These are phyloP conservation scores for Thozetella sp. DNA, from an alignment of 495 filamentous ascomycete genomes.

Conservation along the genomic window DNA sequence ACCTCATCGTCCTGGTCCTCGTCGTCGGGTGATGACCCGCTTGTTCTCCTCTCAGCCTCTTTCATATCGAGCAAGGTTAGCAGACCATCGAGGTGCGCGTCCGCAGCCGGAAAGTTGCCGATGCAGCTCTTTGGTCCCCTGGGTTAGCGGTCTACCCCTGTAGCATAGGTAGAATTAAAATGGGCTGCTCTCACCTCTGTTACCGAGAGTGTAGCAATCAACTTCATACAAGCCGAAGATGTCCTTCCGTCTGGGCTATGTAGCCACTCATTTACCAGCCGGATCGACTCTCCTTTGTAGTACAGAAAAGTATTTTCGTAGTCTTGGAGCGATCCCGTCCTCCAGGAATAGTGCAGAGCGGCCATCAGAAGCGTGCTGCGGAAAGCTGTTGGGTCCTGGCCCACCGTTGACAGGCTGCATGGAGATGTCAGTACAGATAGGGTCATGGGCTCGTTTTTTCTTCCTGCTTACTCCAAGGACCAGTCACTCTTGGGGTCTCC, in stretches of 20 bases:
- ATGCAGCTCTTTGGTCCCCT: not conserved
- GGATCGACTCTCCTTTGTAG: slow-evolving; percentile 1
- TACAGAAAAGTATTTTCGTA: slow-evolving; percentile 1
- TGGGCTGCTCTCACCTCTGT: slow-evolving; percentile 1
- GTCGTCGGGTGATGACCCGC: not conserved
- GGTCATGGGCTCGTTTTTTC: no score
- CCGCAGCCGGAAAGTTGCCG: not conserved
- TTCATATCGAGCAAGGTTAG: not conserved
- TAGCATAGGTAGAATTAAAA: no score
- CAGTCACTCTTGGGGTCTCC: slow-evolving; percentile 1
- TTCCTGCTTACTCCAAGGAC: not conserved
- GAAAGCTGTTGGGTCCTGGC: not conserved
- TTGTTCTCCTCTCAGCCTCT: not conserved
- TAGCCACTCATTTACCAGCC: not conserved
- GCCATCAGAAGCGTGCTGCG: not conserved
- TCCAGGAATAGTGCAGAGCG: slow-evolving; percentile 1
- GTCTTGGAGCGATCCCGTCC: not conserved
- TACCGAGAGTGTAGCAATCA: slow-evolving; percentile 1
- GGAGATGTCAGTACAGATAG: no score
- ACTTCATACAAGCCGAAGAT: not conserved
- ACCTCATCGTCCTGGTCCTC: not conserved
- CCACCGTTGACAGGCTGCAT: not conserved
- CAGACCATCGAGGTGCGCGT: not conserved
- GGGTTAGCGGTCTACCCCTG: not conserved
- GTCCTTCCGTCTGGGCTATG: not conserved